A percentile compares a stretch with the other conserved stretches of the same genome.
Conservation (phyloP, 495 filamentous ascomycete genomes). For the Neurospora intermedia region DNA sequence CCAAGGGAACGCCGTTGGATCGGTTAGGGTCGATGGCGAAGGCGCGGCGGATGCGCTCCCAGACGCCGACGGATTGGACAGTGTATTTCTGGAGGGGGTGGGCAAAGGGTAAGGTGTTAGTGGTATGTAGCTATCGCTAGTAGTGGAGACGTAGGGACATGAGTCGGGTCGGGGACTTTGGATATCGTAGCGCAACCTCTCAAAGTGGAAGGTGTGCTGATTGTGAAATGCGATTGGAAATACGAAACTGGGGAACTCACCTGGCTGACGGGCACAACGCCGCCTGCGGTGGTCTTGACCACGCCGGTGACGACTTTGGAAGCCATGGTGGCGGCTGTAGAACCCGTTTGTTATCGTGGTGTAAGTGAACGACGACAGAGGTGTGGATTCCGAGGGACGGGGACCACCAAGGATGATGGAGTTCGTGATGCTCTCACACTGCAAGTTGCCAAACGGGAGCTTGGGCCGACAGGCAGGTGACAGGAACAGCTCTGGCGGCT, state of each 20-base stretch:
- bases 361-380: not conserved
- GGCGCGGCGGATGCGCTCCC: conserved; percentile 68
- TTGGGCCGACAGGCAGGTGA: not conserved
- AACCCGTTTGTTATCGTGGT: not conserved
- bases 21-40: conserved; percentile 81
- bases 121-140: not conserved
- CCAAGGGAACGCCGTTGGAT: conserved; percentile 83
- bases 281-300: conserved; percentile 37
- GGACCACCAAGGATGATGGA: not conserved
- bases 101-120: not conserved
- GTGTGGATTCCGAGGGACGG: not conserved
- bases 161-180: not conserved
- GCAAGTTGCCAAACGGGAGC: not conserved
- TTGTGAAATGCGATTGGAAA: not conserved
- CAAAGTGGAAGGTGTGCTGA: too few relatives aligned
- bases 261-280: conserved; percentile 36
- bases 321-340: conserved; percentile 34
- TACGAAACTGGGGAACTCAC: conserved; percentile 18
- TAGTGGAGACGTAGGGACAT: not conserved
- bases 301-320: conserved; percentile 43
- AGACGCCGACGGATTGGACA: conserved; percentile 83
- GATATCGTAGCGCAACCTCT: not conserved
- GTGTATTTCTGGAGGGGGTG: conserved; percentile 71
- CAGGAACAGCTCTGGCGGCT: not conserved
- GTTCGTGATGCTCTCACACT: not conserved